Conservation (phyloP, 371 early-diverging fungal genomes). For the Nosema muscidifuracis region DNA sequence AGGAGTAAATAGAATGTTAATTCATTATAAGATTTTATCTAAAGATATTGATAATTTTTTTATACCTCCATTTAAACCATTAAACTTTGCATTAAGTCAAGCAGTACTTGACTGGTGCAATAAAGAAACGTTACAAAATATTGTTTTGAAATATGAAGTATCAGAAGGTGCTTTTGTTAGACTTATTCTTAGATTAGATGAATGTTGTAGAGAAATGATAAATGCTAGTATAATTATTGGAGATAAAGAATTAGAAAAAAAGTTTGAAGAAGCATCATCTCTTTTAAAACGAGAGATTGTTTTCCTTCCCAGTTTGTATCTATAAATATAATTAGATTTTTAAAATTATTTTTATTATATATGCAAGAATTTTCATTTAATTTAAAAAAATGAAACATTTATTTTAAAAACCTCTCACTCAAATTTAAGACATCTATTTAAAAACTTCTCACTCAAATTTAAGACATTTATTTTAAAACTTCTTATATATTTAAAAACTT, state of each 20-base stretch:
- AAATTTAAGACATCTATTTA: too few species aligned
- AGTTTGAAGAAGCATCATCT: conserved; percentile 44
- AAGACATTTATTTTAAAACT: too few species aligned
- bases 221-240: conserved; percentile 51
- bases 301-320: conserved; percentile 60
- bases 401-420: too few species aligned
- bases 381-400: too few species aligned
- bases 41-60: conserved; percentile 27
- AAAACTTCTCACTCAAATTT: too few species aligned
- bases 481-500: too few species aligned
- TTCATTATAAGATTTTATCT: conserved; percentile 14
- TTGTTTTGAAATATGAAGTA: conserved; percentile 47
- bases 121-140: conserved; percentile 48
- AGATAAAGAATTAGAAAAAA: conserved; percentile 44
- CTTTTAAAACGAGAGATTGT: conserved; percentile 57
- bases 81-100: conserved; percentile 49
- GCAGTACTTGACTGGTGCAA: conserved; percentile 58
- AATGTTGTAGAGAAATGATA: conserved; percentile 60
- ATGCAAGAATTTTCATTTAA: too few species aligned
- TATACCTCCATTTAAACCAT: conserved; percentile 30
- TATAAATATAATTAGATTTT: conserved; percentile 22
- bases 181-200: conserved; percentile 56
- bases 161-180: conserved; percentile 61
- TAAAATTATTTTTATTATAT: too few species aligned
- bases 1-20: conserved; percentile 23